Conservation (phyloP, 345 rosid species). For the Hirschfeldia incana region DNA sequence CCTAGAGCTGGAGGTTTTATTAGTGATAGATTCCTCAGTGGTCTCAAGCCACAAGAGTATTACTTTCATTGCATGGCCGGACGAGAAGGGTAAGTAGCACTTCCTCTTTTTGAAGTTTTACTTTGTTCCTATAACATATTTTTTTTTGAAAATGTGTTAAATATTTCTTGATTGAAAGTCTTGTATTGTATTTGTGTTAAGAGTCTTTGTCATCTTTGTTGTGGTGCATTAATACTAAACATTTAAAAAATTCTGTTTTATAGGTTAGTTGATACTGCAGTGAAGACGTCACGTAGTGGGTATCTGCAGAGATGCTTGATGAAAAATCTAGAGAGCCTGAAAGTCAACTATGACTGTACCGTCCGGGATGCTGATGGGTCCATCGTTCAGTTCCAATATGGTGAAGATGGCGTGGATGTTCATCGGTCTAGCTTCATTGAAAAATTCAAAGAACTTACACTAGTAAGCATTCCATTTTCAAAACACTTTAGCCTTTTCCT, state of each 20-base stretch:
- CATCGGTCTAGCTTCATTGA: conserved; percentile 77
- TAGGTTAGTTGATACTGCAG: conserved; percentile 98
- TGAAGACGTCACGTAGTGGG: conserved; percentile 99
- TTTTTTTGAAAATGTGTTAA: not conserved
- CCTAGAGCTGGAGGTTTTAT: conserved; percentile 98
- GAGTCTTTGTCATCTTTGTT: too few species aligned
- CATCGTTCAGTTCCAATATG: conserved; percentile 17
- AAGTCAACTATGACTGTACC: conserved; percentile 83
- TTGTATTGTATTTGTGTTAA: too few species aligned
- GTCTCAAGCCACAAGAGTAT: conserved; percentile 99
- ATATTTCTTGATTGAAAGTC: not conserved
- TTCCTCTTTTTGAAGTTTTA: not conserved
- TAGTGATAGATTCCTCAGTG: conserved; percentile 90
- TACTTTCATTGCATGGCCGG: conserved; percentile 99
- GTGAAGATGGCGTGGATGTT: conserved; percentile 49
- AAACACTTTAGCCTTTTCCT: conserved; percentile 16
- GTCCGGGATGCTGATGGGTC: conserved; percentile 99
- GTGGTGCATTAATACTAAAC: not conserved
- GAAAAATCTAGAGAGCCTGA: conserved; percentile 92
- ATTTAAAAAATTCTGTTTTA: conserved; percentile 26
- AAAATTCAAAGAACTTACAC: conserved; percentile 68
- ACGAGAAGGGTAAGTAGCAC: conserved; percentile 78
- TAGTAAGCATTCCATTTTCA: conserved; percentile 49
- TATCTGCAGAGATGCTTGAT: conserved; percentile 96
- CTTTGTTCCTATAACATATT: not conserved